Conservation (phyloP, 2,329 filamentous ascomycete species). For the Fusarium nodosum region DNA sequence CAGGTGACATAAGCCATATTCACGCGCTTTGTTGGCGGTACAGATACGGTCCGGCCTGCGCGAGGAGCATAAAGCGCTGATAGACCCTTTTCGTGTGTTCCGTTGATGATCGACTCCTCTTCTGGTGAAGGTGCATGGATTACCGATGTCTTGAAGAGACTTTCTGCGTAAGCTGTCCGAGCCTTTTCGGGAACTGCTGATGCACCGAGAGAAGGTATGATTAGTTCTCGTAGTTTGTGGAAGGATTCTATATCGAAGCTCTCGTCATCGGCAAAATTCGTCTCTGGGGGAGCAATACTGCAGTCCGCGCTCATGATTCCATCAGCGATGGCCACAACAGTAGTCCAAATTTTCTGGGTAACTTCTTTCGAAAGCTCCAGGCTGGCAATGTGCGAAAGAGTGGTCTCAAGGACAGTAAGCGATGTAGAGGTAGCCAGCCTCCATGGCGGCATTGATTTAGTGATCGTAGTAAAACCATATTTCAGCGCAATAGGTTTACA, state of each 20-base stretch:
- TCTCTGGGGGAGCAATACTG: slow-evolving; percentile 58
- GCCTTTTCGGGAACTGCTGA: slow-evolving; percentile 74
- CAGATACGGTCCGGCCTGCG: slow-evolving; percentile 78
- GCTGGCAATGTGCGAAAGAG: slow-evolving; percentile 71
- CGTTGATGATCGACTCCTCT: slow-evolving; percentile 69
- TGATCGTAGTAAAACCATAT: slow-evolving; percentile 80
- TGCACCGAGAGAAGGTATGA: slow-evolving; percentile 80
- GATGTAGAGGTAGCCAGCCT: slow-evolving; percentile 80
- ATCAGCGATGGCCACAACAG: slow-evolving; percentile 73
- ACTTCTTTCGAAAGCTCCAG: slow-evolving; percentile 61
- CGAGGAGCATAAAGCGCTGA: slow-evolving; percentile 71
- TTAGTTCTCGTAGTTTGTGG: slow-evolving; percentile 74
- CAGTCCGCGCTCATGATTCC: slow-evolving; percentile 78
- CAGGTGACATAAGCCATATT: slow-evolving; percentile 85
- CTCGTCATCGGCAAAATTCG: slow-evolving; percentile 76
- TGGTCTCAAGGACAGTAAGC: slow-evolving; percentile 75
- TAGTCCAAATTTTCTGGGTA: slow-evolving; percentile 75
- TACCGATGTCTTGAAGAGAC: slow-evolving; percentile 85
- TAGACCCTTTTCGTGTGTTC: slow-evolving; percentile 65
- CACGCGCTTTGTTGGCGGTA: slow-evolving; percentile 73
- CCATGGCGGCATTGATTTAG: slow-evolving; percentile 82
- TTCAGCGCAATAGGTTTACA: slow-evolving; percentile 80
- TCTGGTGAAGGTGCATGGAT: slow-evolving; percentile 74
- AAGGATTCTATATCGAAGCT: slow-evolving; percentile 85
- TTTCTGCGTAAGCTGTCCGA: slow-evolving; percentile 77